Evolutionary conservation across 768 basidiomycete species (phyloP), one percentile per base, ranked within the genome.

Genomic region (Fistulinella prunicolor): DNA sequence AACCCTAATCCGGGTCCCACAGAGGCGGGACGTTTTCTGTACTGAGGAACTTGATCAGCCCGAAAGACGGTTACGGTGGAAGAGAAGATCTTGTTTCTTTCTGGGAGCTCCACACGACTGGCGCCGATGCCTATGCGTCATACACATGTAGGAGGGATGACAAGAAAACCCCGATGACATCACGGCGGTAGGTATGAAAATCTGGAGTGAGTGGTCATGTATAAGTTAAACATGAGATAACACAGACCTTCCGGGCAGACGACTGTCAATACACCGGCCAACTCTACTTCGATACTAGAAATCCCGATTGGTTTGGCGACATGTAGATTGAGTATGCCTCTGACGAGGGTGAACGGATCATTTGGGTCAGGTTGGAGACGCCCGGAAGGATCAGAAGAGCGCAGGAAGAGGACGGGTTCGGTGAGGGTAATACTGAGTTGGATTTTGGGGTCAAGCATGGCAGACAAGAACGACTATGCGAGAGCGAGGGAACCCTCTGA

Each of bases 181-280:
- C 21, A 22, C 26, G 13, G 22, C 7, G 32, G 39, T 21, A 21
- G 16, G 28, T 4, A 39, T 32, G 19, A 46, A 10, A 4, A 38
- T 21, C 8, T 21, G 38, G 45, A 49, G 29, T 13, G 13, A 37
- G 47, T 46, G 13, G 22, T 30, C 28, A 30, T n/a, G n/a, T 24
- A 37, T 9, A n/a, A 24, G 22, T 38, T 10, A 47, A 47, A 47
- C 29, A 28, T 22, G 29, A 19, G 30, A 41, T 62, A 6, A 44
- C 9, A 66, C 79, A 41, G 46, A 93, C 95, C 91, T 76, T 97
- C 95, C 12, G 89, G 85, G 85, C 87, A 92, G 37, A 82, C 78
- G 6, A 83, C 83, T 14, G 77, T 68, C 14, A 82, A 73, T 46
- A 76, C 81, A 4, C 89, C 94, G 24, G 80, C 72, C 23, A 98